Percentiles rank a stretch among this genome's conserved stretches.
Conservation (phyloP, 441 rosid species). For the Gossypium davidsonii region DNA sequence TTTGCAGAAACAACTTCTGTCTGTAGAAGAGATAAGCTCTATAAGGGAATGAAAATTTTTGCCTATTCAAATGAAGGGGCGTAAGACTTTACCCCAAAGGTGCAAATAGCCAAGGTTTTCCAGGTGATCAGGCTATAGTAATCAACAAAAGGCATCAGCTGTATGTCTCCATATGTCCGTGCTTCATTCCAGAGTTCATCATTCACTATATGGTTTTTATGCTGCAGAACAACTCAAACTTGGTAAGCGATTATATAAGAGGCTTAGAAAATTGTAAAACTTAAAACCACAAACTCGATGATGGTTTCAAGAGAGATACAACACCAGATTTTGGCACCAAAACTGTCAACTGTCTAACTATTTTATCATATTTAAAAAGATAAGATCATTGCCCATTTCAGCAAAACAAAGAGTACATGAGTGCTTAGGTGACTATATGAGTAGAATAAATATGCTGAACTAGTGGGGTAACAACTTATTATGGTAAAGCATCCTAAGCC, state of each 20-base stretch:
- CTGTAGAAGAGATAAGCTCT: conserved; percentile 39
- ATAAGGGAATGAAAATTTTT: conserved; percentile 20
- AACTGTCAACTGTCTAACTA: conserved; percentile 1
- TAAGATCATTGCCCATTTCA: neutral
- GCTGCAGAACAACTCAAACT: conserved; percentile 50
- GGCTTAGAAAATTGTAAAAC: neutral
- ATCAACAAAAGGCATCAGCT: conserved; percentile 95
- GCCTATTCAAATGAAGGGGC: conserved; percentile 22
- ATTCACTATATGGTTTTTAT: conserved; percentile 83
- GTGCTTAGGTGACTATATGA: neutral
- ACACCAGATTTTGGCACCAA: neutral
- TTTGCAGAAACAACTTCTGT: conserved; percentile 74
- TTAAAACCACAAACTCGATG: neutral
- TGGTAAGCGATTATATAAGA: conserved; percentile 15
- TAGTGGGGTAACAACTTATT: neutral
- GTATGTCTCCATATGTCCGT: conserved; percentile 71
- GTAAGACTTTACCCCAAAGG: conserved; percentile 68
- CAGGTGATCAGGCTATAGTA: conserved; percentile 92
- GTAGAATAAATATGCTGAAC: neutral
- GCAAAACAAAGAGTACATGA: neutral
- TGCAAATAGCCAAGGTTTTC: conserved; percentile 96
- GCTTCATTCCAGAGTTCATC: conserved; percentile 94
- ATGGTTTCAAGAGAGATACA: neutral
- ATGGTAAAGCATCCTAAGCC: neutral
- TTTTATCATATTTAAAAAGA: neutral